phyloP scores from a whole-genome alignment of 2,329 filamentous ascomycete genomes.

The Ascochyta rabiei region DNA sequence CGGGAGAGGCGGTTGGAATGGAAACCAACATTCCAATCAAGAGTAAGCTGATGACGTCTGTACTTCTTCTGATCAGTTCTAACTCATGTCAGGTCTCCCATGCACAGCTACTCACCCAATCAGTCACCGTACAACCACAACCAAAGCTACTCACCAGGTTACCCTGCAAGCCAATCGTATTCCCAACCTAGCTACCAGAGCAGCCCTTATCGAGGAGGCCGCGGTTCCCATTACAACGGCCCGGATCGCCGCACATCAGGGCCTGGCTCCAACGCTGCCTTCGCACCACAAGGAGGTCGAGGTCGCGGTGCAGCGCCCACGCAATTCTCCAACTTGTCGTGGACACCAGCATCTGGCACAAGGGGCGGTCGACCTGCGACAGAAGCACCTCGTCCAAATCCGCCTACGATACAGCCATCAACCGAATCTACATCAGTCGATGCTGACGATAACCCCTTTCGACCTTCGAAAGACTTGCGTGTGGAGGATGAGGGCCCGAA shows the following conservation, averaged over 20 bases:
- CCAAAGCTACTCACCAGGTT: constrained; percentile 45
- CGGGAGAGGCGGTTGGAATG: constrained; percentile 61
- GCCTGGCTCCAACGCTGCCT: constrained; percentile 51
- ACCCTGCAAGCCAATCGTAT: constrained; percentile 60
- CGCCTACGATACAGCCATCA: constrained; percentile 19
- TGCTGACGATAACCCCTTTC: constrained; percentile 66
- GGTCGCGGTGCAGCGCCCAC: constrained; percentile 57
- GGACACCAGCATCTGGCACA: constrained; percentile 66
- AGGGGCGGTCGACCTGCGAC: constrained; percentile 57
- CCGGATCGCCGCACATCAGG: constrained; percentile 53
- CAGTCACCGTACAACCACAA: constrained; percentile 60
- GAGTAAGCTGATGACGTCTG: constrained; percentile 51
- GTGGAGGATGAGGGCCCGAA: constrained; percentile 67
- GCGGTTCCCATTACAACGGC: constrained; percentile 62
- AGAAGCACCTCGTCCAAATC: constrained; percentile 43
- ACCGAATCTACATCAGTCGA: constrained; percentile 48
- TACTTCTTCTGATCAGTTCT: constrained; percentile 11
- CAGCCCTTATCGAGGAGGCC: constrained; percentile 59
- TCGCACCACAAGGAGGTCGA: constrained; percentile 53
- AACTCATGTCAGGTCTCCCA: constrained; percentile 50
- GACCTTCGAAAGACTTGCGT: constrained; percentile 68
- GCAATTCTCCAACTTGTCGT: constrained; percentile 72
- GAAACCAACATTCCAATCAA: constrained; percentile 53
- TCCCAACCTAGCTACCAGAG: constrained; percentile 61
- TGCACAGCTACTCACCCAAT: constrained; percentile 63